phyloP scores from a whole-genome alignment of 805 yeast species.

The Metschnikowia colocasiae region DNA sequence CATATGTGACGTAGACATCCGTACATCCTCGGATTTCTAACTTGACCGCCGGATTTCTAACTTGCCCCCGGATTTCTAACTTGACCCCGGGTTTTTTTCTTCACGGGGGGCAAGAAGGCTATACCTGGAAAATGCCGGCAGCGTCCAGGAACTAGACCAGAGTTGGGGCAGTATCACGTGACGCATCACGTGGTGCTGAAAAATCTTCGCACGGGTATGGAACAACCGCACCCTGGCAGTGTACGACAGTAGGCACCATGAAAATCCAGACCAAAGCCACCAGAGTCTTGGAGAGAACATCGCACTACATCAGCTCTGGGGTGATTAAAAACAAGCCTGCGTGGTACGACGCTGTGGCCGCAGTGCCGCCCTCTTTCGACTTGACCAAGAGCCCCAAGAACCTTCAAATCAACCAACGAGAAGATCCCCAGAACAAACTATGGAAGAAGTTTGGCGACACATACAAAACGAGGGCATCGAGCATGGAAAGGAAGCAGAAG shows the following conservation, averaged over 20 bases:
- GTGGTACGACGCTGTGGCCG: constrained; percentile 84
- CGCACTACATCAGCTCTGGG: constrained; percentile 69
- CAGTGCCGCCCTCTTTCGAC: constrained; percentile 73
- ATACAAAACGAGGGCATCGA: constrained; percentile 47
- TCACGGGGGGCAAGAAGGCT: too few species aligned
- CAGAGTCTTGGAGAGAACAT: constrained; percentile 74
- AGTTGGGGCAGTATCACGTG: not conserved
- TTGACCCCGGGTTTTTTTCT: too few species aligned
- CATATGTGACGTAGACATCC: not conserved
- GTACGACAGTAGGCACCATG: constrained; percentile 31
- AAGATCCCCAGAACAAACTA: constrained; percentile 27
- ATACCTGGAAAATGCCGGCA: not conserved
- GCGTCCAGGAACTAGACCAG: not conserved
- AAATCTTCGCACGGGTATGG: constrained; percentile 1
- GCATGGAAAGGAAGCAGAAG: constrained; percentile 34
- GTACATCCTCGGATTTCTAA: too few species aligned
- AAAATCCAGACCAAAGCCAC: constrained; percentile 68
- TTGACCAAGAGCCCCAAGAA: constrained; percentile 46
- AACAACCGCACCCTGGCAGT: not conserved
- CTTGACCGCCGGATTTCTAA: too few species aligned
- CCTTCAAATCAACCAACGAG: constrained; percentile 24
- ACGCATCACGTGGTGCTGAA: constrained; percentile 9
- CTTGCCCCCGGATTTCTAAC: too few species aligned
- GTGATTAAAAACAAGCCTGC: constrained; percentile 70
- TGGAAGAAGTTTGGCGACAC: constrained; percentile 18